These are phyloP conservation scores for Candida tallmaniae DNA, from an alignment of 805 yeast genomes.

Conservation along the genomic window DNA sequence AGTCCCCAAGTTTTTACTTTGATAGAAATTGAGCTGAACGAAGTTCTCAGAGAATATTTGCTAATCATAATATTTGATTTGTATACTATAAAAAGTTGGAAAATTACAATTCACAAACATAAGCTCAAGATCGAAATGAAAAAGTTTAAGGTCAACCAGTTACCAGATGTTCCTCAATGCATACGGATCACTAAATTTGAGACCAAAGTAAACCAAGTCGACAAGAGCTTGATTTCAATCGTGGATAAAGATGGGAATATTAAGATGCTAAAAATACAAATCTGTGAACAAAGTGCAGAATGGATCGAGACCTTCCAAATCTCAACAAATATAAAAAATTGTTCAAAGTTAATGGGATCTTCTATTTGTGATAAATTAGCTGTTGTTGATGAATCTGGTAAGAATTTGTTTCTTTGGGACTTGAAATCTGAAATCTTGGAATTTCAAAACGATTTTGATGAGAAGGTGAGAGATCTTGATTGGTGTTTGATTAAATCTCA, in stretches of 20 bases:
- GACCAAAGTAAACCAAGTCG: slow-evolving; percentile 17
- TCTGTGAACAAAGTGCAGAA: slow-evolving; percentile 3
- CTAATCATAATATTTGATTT: slow-evolving; percentile 6
- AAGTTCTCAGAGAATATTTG: slow-evolving; percentile 6
- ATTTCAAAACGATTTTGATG: slow-evolving; percentile 43
- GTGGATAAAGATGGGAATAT: slow-evolving; percentile 43
- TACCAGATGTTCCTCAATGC: slow-evolving; percentile 37
- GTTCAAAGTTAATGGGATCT: slow-evolving; percentile 63
- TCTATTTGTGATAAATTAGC: slow-evolving; percentile 68
- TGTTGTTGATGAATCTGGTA: slow-evolving; percentile 53
- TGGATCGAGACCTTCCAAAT: slow-evolving; percentile 55
- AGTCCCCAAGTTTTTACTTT: slow-evolving; percentile 8
- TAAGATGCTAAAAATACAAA: slow-evolving; percentile 14
- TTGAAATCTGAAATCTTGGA: slow-evolving; percentile 62
- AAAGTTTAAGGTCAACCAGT: slow-evolving; percentile 29
- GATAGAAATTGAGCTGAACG: slow-evolving; percentile 6
- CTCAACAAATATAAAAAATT: slow-evolving; percentile 51
- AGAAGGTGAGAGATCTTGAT: slow-evolving; percentile 64
- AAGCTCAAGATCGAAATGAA: slow-evolving; percentile 21
- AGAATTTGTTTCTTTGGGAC: slow-evolving; percentile 74
- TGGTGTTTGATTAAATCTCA: slow-evolving; percentile 63
- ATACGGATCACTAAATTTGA: slow-evolving; percentile 48
- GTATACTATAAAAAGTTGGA: slow-evolving; percentile 24
- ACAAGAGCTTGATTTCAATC: slow-evolving; percentile 45
- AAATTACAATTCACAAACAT: slow-evolving; percentile 47